A percentile compares a stretch with the other conserved stretches of the same genome.
Evolutionary conservation across 2,329 filamentous ascomycete species (phyloP).

Genomic region (Paramyrothecium sp.): DNA sequence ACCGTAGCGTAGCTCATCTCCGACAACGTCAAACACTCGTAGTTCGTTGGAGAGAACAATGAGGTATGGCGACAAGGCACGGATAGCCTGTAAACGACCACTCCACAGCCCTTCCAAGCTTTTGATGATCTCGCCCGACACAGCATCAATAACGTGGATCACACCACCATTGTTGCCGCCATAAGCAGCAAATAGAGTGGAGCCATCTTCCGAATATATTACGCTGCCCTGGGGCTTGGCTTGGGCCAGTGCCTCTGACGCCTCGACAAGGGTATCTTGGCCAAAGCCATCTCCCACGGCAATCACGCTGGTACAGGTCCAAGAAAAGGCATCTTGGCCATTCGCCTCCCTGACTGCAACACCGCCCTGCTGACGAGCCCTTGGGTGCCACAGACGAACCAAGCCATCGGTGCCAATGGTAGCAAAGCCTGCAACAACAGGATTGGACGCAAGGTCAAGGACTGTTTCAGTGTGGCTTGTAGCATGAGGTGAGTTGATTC

Average conservation of each 20-base stretch:
- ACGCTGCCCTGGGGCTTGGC: conserved; percentile 60
- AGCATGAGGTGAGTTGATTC: conserved; percentile 80
- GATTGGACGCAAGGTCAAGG: conserved; percentile 71
- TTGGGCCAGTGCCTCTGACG: conserved; percentile 17
- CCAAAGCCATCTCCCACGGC: conserved; percentile 50
- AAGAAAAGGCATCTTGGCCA: conserved; percentile 64
- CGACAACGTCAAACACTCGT: conserved; percentile 80
- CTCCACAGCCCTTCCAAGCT: conserved; percentile 67
- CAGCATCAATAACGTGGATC: conserved; percentile 74
- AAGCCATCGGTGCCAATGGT: conserved; percentile 80
- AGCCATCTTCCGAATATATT: conserved; percentile 81
- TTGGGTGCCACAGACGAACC: conserved; percentile 80
- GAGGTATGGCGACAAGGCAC: conserved; percentile 70
- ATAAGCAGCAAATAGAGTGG: conserved; percentile 70
- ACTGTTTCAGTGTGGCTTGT: conserved; percentile 56
- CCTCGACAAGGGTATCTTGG: conserved; percentile 32
- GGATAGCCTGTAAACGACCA: conserved; percentile 64
- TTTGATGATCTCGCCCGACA: conserved; percentile 63
- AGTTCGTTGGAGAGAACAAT: conserved; percentile 73
- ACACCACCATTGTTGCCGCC: conserved; percentile 55
- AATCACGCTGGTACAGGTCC: conserved; percentile 66
- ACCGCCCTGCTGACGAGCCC: conserved; percentile 66
- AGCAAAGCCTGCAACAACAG: conserved; percentile 69
- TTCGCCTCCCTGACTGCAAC: conserved; percentile 58
- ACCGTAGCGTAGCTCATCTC: conserved; percentile 70